Base-by-base conservation (phyloP, 805 yeast genomes). In the Kregervanrija fluxuum region DNA sequence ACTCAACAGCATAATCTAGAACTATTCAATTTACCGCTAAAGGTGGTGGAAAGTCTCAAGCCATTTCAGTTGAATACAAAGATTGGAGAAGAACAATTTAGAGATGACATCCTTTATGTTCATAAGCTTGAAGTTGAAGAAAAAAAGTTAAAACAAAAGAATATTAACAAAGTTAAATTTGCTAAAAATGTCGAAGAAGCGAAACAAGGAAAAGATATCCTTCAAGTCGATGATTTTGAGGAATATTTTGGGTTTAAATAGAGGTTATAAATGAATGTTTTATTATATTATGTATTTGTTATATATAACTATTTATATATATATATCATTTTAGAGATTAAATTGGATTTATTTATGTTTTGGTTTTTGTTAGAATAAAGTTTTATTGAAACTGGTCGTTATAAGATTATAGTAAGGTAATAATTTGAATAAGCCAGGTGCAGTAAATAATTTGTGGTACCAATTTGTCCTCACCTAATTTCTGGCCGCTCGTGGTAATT, bases 1-100 rank as follows among this genome's bases (percentile, higher is more conserved):
- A 62, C 67, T 4, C 65, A 62, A 42, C 65, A 62, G 42, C 64
- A 61, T 43, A 59, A 60, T 45, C 45, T 59, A 13, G 65, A 61
- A 50, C 50, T 62, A 48, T 60, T 61, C 48, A 62, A 62, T 42
- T 54, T 62, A 14, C 67, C 67, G 9, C 44, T 56, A 28, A 54
- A 55, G 33, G 57, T 57, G 39, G 45, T 62, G 13, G 57, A 53
- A 32, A 53, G 50, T 33, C 43, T 56, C 31, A 47, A 46, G 38
- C 61, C 61, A 11, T 56, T 52, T 37, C 47, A 54, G 35, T 43
- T 46, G 30, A 36, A 48, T 11, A 51, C 52, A 30, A 39, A 47
- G 34, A 65, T 65, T 8, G 67, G 67, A 11, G 59, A 59, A 5
- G 67, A 62, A 43, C 39, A 42, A 33, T 61, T 55, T 46, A 50